Evolutionary conservation across 1,139 yeast genomes (phyloP), one percentile per base, ranked within the genome.

Genomic region (Hansenula lynferdii): DNA sequence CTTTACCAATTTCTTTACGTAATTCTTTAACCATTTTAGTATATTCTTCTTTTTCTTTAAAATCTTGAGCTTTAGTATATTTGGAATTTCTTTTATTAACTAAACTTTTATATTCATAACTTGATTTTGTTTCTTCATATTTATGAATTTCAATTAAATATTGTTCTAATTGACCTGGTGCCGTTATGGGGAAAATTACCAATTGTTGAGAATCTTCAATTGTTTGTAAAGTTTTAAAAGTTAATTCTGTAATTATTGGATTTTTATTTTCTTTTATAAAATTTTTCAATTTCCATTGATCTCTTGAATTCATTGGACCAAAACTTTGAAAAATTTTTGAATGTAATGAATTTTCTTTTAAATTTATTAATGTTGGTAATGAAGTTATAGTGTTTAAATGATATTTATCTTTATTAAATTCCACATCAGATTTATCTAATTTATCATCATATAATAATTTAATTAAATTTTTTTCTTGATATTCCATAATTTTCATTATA

Each of bases 251-350:
- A 75, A 60, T 16, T 72, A 57, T 8, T 87, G 86, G 40, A 62
- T 60, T 33, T 71, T 64, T 46, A 6, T 16, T 22, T 16, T 62
- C 59, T 22, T 59, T 51, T 20, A 82, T 61, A 61, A 81, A 82
- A 11, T 67, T 51, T 46, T 67, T 53, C n/a, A 84, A 63, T 34
- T 64, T 61, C 15, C 62, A 64, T 23, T 60, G 58, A 45, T 74
- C 69, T 47, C 90, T 68, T 45, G 75, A 68, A 49, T 82, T 85
- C 40, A 76, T 77, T 3, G 85, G 75, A 0, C 80, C 78, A 58
- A 75, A 76, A 42, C 75, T 76, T 49, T 76, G 84, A 49, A 60
- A 80, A 5, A 80, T 69, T 8, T 65, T 62, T 0, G 84, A 71
- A 34, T 72, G 57, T 40, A 76, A 55, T 6, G 77, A 64, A 40